These are phyloP conservation scores for Auxenochlorella pyrenoidosa DNA, from an alignment of 139 green algal species.

Conservation along the genomic window DNA sequence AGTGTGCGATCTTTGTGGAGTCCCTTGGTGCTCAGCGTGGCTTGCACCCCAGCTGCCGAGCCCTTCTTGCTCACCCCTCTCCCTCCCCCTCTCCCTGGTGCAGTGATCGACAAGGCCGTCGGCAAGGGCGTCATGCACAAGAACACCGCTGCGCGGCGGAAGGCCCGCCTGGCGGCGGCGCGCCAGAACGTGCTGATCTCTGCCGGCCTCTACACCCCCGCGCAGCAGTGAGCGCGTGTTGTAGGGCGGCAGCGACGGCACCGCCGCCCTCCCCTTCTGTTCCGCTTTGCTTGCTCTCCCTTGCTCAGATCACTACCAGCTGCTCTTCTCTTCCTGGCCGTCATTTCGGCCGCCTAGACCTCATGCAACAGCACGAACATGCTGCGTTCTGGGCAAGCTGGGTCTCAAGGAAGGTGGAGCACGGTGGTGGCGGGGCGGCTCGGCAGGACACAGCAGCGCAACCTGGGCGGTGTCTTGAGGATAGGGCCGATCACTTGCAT, in stretches of 20 bases:
- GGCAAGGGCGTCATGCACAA: constrained; percentile 85
- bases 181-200: constrained; percentile 68
- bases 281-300: neutral
- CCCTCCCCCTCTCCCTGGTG: neutral
- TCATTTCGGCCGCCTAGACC: neutral
- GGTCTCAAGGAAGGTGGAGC: neutral
- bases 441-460: neutral
- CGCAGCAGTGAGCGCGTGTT: neutral
- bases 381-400: too few relatives aligned
- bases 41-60: too few relatives aligned
- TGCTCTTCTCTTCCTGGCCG: neutral
- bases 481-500: neutral
- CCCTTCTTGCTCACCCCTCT: too few relatives aligned
- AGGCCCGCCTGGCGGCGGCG: constrained; percentile 77
- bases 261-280: neutral
- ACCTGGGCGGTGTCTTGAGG: neutral
- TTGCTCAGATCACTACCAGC: neutral
- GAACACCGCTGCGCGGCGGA: constrained; percentile 88
- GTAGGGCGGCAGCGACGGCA: neutral
- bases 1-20: too few relatives aligned
- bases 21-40: too few relatives aligned
- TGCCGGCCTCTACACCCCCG: constrained; percentile 72
- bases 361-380: too few relatives aligned
- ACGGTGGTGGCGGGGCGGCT: too few relatives aligned
- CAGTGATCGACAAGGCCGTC: constrained; percentile 67